phyloP scores from a whole-genome alignment of 768 basidiomycete genomes.

The Kwoniella bestiolae region DNA sequence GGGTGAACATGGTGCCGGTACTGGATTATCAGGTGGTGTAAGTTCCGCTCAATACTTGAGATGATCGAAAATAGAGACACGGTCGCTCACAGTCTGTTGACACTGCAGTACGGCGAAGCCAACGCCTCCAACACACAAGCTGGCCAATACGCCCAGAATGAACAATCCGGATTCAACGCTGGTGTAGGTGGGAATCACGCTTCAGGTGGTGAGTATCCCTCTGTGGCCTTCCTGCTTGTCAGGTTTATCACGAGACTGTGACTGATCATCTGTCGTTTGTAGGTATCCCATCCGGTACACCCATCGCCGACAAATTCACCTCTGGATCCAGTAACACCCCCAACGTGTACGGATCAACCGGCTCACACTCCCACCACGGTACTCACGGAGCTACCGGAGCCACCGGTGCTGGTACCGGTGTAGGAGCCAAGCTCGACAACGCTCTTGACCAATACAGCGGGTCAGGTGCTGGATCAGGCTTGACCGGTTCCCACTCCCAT shows the following conservation, averaged over 20 bases:
- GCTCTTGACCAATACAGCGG: slow-evolving; percentile 24
- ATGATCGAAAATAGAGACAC: background rate
- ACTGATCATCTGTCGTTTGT: slow-evolving; percentile 1
- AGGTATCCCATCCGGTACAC: slow-evolving; percentile 23
- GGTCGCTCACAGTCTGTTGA: background rate
- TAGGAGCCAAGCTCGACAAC: slow-evolving; percentile 22
- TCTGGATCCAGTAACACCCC: slow-evolving; percentile 22
- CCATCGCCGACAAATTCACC: slow-evolving; percentile 43
- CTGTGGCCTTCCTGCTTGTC: background rate
- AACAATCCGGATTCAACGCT: slow-evolving; percentile 37
- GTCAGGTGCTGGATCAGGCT: slow-evolving; percentile 6
- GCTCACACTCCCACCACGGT: slow-evolving; percentile 7
- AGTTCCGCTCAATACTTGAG: slow-evolving; percentile 2
- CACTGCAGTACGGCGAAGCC: slow-evolving; percentile 23
- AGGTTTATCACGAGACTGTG: too few species aligned
- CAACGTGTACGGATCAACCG: slow-evolving; percentile 9
- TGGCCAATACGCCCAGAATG: slow-evolving; percentile 22
- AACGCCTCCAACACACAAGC: slow-evolving; percentile 35
- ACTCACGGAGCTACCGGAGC: slow-evolving; percentile 9
- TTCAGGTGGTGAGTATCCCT: slow-evolving; percentile 36
- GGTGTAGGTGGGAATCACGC: slow-evolving; percentile 46
- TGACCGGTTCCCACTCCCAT: slow-evolving; percentile 1
- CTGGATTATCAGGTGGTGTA: slow-evolving; percentile 46
- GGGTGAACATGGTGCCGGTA: slow-evolving; percentile 47
- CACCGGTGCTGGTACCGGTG: background rate